These are phyloP conservation scores for Rhodotorula sp. DNA, from an alignment of 1,284 basidiomycete species.

Conservation along the genomic window DNA sequence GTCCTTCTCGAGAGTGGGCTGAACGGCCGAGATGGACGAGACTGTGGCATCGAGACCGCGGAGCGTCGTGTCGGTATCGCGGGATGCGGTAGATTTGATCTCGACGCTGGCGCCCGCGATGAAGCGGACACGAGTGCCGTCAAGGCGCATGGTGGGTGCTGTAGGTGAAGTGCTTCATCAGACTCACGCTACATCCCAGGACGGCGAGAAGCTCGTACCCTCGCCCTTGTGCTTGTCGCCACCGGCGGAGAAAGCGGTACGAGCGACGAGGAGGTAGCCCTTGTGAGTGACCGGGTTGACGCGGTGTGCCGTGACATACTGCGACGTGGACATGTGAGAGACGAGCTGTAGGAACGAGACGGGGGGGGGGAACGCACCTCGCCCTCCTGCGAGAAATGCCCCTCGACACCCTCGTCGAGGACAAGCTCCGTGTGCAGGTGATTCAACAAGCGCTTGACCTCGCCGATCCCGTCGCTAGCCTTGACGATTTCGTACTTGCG, in stretches of 20 bases:
- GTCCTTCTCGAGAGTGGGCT: slow-evolving; percentile 60
- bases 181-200: too few species aligned
- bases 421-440: slow-evolving; percentile 87
- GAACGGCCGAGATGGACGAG: slow-evolving; percentile 47
- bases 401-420: slow-evolving; percentile 75
- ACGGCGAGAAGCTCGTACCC: slow-evolving; percentile 50
- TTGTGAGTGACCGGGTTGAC: slow-evolving; percentile 87
- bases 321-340: neutral
- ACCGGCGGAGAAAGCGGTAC: slow-evolving; percentile 81
- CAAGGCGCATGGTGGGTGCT: slow-evolving; percentile 71
- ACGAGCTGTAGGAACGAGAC: too few species aligned
- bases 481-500: slow-evolving; percentile 66
- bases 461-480: slow-evolving; percentile 61
- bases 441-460: slow-evolving; percentile 79
- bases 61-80: slow-evolving; percentile 62
- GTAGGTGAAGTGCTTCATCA: slow-evolving; percentile 52
- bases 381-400: slow-evolving; percentile 92
- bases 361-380: slow-evolving; percentile 61
- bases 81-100: slow-evolving; percentile 64
- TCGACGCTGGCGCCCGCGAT: slow-evolving; percentile 74
- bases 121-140: slow-evolving; percentile 73
- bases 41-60: slow-evolving; percentile 66
- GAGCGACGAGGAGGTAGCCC: slow-evolving; percentile 85
- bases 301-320: slow-evolving; percentile 90
- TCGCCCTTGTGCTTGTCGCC: slow-evolving; percentile 54